Percentiles rank a stretch among this genome's conserved stretches.
Evolutionary conservation across 768 basidiomycete genomes (phyloP).

Genomic region (Boletus sensibilis): DNA sequence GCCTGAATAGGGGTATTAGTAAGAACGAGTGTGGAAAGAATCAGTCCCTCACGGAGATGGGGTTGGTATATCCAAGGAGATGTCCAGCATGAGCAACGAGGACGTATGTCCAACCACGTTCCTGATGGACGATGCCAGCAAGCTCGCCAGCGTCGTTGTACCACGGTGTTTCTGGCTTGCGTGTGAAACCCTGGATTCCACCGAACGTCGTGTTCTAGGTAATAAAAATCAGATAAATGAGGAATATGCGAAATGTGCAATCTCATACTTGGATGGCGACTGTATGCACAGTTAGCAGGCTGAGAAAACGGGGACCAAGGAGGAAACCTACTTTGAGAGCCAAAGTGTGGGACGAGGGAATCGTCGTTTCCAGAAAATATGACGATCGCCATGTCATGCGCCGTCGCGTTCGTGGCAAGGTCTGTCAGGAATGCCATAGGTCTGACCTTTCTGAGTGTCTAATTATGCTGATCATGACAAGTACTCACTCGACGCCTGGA

Average conservation of each 20-base stretch:
- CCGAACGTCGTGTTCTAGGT: slow-evolving; percentile 77
- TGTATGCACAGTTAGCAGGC: slow-evolving; percentile 22
- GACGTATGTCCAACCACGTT: slow-evolving; percentile 56
- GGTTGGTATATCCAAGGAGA: slow-evolving; percentile 34
- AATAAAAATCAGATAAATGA: background rate
- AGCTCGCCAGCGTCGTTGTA: slow-evolving; percentile 52
- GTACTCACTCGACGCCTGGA: slow-evolving; percentile 37
- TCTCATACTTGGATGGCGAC: slow-evolving; percentile 53
- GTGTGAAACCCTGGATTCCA: slow-evolving; percentile 71
- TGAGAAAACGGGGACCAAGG: background rate
- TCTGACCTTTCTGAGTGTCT: slow-evolving; percentile 30
- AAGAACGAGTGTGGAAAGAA: background rate
- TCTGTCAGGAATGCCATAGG: slow-evolving; percentile 64
- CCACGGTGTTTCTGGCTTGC: slow-evolving; percentile 68
- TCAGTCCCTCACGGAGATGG: slow-evolving; percentile 41
- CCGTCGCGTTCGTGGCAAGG: slow-evolving; percentile 60
- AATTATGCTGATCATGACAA: background rate
- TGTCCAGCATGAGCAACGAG: slow-evolving; percentile 40
- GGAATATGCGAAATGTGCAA: background rate
- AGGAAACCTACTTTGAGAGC: slow-evolving; percentile 53
- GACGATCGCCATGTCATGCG: slow-evolving; percentile 46
- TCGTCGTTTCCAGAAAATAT: slow-evolving; percentile 72
- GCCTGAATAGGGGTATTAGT: slow-evolving; percentile 40
- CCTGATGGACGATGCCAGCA: slow-evolving; percentile 71
- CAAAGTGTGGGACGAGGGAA: slow-evolving; percentile 56